Conservation (phyloP, 495 filamentous ascomycete species). For the Penicillium fimorum region DNA sequence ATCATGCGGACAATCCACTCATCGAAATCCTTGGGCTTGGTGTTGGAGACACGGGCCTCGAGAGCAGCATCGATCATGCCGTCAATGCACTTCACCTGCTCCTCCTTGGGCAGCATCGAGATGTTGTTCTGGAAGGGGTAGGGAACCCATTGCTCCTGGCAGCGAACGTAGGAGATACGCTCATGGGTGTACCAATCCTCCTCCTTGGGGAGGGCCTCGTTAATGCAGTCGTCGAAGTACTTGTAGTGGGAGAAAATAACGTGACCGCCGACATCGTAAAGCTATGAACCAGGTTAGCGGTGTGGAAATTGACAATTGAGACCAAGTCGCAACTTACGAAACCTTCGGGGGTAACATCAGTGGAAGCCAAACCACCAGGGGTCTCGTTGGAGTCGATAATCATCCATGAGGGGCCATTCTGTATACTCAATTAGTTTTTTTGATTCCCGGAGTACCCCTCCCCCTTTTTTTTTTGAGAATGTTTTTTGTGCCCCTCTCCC, state of each 20-base stretch:
- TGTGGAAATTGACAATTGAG: constrained; percentile 4
- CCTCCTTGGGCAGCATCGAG: constrained; percentile 95
- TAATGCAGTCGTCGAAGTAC: constrained; percentile 98
- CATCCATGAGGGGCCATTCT: constrained; percentile 93
- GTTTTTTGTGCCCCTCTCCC: constrained; percentile 18
- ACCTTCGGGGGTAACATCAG: constrained; percentile 91
- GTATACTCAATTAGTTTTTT: constrained; percentile 15
- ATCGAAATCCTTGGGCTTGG: constrained; percentile 93
- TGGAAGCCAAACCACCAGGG: constrained; percentile 94
- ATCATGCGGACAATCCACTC: constrained; percentile 97
- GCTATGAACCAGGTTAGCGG: constrained; percentile 50
- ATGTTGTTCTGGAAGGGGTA: constrained; percentile 99
- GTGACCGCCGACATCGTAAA: constrained; percentile 98
- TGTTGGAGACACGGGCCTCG: constrained; percentile 78
- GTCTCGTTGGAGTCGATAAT: constrained; percentile 92
- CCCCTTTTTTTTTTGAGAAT: constrained; percentile 6
- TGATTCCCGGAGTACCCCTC: constrained; percentile 20
- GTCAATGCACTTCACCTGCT: constrained; percentile 93
- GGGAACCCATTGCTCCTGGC: constrained; percentile 92
- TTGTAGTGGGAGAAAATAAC: constrained; percentile 99
- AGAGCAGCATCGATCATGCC: constrained; percentile 95
- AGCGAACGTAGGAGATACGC: constrained; percentile 98
- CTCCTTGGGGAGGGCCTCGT: constrained; percentile 90
- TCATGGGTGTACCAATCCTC: constrained; percentile 98
- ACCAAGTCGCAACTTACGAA: constrained; percentile 69